Percentiles rank a stretch among this genome's conserved stretches.
These are phyloP conservation scores for Stemphylium vesicarium DNA, from an alignment of 2,329 filamentous ascomycete genomes.

Conservation along the genomic window DNA sequence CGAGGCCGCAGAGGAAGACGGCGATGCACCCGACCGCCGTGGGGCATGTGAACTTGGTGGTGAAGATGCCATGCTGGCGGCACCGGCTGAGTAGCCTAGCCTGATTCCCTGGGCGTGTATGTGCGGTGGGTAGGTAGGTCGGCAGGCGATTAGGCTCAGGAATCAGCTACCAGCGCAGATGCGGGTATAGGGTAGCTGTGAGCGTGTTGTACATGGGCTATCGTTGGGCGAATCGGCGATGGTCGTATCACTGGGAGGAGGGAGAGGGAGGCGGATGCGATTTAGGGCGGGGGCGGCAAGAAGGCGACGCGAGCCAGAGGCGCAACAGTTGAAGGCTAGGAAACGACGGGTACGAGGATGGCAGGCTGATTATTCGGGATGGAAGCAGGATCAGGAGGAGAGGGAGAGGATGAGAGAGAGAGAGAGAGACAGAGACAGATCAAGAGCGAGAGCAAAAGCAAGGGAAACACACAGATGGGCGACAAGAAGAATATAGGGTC, in stretches of 20 bases:
- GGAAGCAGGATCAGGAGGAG: too few species aligned
- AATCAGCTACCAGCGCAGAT: constrained; percentile 46
- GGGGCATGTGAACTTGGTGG: constrained; percentile 39
- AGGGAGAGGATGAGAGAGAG: too few species aligned
- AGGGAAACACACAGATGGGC: constrained; percentile 7
- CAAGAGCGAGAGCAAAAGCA: constrained; percentile 5
- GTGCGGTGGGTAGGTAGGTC: constrained; percentile 3
- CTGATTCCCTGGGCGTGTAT: constrained; percentile 14
- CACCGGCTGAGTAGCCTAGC: constrained; percentile 39
- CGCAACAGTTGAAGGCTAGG: background rate
- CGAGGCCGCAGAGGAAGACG: constrained; percentile 35
- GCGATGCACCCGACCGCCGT: constrained; percentile 47
- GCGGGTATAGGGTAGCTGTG: constrained; percentile 47
- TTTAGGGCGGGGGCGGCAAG: background rate
- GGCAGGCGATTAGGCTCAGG: constrained; percentile 8
- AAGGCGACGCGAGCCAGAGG: background rate
- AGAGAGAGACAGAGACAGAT: background rate
- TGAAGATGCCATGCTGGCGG: constrained; percentile 46
- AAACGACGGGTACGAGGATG: background rate
- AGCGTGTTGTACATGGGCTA: constrained; percentile 49
- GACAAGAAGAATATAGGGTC: constrained; percentile 3
- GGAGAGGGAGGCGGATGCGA: background rate
- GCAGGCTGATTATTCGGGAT: background rate
- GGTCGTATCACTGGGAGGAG: constrained; percentile 1
- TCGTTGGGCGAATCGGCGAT: constrained; percentile 13